Base-by-base conservation (phyloP, 192 early-diverging fungal species). In the Coemansia javaensis region DNA sequence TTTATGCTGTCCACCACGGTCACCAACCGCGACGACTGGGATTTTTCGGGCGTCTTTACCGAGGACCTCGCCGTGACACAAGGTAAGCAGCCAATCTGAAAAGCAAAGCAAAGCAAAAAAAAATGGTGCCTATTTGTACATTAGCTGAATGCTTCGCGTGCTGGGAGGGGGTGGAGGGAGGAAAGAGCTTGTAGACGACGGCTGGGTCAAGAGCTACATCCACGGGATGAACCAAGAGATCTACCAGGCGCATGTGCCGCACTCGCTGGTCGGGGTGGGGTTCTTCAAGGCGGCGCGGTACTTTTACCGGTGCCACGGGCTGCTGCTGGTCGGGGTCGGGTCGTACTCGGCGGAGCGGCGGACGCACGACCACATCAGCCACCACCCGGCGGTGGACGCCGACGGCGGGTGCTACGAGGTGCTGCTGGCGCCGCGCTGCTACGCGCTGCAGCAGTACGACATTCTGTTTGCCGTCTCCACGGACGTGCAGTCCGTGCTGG, bases 141-240 rank as follows among this genome's bases (percentile, higher is more conserved):
- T n/a, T n/a, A n/a, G n/a, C n/a, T n/a, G n/a, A n/a, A n/a, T n/a
- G n/a, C n/a, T n/a, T n/a, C n/a, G n/a, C n/a, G n/a, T n/a, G n/a
- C n/a, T n/a, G n/a, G n/a, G n/a, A n/a, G n/a, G n/a, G n/a, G n/a
- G n/a, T n/a, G n/a, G n/a, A n/a, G n/a, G n/a, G n/a, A n/a, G n/a
- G n/a, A n/a, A n/a, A n/a, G n/a, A 11, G 5, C 10, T 4, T 46
- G 46, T 70, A 70, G 67, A 70, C 12, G 67, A 71, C 36, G 45
- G 24, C 9, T 77, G 75, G 75, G 55, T 72, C 41, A 63, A 55
- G 27, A 59, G 37, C 32, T 77, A 77, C 34, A 41, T 77, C 27
- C 63, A 77, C 36, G 67, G 75, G 10, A 61, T 70, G 11, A 57
- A 58, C 40, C 75, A 71, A 30, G 75, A 77, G 41, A 77, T 77